Base-by-base conservation (phyloP, 805 yeast genomes). In the Candida chauliodis region DNA sequence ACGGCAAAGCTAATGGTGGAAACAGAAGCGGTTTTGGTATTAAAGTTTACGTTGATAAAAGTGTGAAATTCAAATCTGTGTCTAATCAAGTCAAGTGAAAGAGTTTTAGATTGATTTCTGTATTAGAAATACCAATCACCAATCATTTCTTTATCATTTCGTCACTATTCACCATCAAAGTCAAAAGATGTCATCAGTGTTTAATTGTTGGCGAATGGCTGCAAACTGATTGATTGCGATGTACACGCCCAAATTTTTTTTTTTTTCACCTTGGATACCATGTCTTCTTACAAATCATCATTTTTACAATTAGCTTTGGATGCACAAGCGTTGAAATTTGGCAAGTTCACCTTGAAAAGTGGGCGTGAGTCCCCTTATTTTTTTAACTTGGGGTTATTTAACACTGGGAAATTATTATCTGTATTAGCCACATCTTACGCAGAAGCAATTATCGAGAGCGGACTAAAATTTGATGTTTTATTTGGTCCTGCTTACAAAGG, bases 401-500 rank as follows among this genome's bases (percentile, higher is more conserved):
- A 76, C 63, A 79, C 88, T 6, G 96, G 96, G 26, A 76, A 75
- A 47, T 73, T 84, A 42, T 71, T 91, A 44, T 78, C 87, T n/a
- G 78, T 80, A 28, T 70, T 91, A 50, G 96, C 96, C 15, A 76
- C 82, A 5, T 84, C 96, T 5, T 93, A 90, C 56, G 98, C 99
- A 21, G 74, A 77, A 42, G 84, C 96, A 20, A 91, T 91, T 48
- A 80, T 90, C 49, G 79, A 76, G 34, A 76, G 91, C 0, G 91
- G 84, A 5, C 55, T 91, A 36, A 82, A 89, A 58, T 90, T 91
- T 52, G 98, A 91, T 54, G 80, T 93, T 30, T 68, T 91, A 39
- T 91, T 91, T 56, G 99, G 99, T 6, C 99, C 99, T 8, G 99
- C 99, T 20, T 91, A 91, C 66, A 93, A 93, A 67, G 99, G 99